Evolutionary conservation across 108 stramenopile genomes (phyloP).

Genomic region (Nitzschia sp.): DNA sequence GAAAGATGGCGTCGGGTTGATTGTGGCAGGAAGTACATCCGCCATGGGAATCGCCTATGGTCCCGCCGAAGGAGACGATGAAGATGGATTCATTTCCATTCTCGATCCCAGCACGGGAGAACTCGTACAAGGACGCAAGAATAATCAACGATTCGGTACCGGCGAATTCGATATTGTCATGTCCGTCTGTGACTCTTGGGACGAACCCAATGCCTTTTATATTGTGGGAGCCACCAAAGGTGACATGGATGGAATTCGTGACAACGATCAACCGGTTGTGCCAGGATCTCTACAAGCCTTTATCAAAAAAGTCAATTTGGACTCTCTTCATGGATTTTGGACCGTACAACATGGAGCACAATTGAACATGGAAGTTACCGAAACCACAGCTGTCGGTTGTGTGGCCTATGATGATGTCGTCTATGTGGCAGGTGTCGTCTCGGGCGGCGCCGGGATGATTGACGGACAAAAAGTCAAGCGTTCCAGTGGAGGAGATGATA

Average conservation of each 20-base stretch:
- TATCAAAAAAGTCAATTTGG: slow-evolving; percentile 14
- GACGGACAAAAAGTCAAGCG: not conserved
- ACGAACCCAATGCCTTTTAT: slow-evolving; percentile 11
- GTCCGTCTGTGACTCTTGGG: slow-evolving; percentile 13
- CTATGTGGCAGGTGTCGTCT: slow-evolving; percentile 21
- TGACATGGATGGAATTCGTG: not conserved
- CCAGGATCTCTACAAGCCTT: slow-evolving; percentile 27
- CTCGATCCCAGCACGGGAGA: slow-evolving; percentile 21
- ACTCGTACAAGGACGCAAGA: not conserved
- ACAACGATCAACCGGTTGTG: not conserved
- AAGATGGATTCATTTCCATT: slow-evolving; percentile 29
- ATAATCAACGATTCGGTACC: slow-evolving; percentile 23
- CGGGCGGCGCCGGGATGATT: slow-evolving; percentile 17
- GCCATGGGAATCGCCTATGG: slow-evolving; percentile 25
- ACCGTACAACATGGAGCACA: slow-evolving; percentile 23
- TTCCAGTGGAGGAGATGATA: slow-evolving; percentile 25
- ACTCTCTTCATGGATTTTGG: slow-evolving; percentile 13
- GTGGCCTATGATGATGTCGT: slow-evolving; percentile 18
- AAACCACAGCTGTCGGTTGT: slow-evolving; percentile 13
- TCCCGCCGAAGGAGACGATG: slow-evolving; percentile 23
- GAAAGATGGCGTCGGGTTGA: slow-evolving; percentile 12
- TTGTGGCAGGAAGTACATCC: slow-evolving; percentile 19
- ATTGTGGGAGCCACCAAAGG: slow-evolving; percentile 31
- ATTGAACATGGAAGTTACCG: not conserved
- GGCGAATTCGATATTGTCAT: slow-evolving; percentile 13